Conservation (phyloP, 2,329 filamentous ascomycete genomes). For the Fusarium goolgardi region DNA sequence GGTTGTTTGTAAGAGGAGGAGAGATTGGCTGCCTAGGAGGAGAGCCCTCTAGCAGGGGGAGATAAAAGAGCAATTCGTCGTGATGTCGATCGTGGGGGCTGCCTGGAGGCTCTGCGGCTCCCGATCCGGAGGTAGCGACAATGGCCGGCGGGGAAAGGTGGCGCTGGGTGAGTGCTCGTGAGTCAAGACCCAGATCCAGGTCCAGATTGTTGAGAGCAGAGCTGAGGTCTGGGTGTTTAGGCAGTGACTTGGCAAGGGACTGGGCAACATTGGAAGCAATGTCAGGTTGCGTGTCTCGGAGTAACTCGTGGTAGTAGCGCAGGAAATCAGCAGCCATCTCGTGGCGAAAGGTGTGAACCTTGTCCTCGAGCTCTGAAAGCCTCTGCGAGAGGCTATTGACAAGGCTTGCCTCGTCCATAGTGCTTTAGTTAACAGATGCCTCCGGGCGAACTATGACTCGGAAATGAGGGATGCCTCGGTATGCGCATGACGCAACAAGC, state of each 20-base stretch:
- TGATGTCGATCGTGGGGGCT: conserved; percentile 66
- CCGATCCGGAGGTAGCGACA: conserved; percentile 46
- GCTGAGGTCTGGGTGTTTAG: conserved; percentile 60
- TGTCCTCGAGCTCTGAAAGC: conserved; percentile 67
- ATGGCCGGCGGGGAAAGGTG: conserved; percentile 49
- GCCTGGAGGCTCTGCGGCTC: conserved; percentile 50
- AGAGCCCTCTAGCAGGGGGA: conserved; percentile 68
- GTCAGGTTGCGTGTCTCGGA: conserved; percentile 60
- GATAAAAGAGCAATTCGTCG: conserved; percentile 72
- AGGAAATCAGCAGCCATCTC: conserved; percentile 69
- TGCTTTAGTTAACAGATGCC: conserved; percentile 45
- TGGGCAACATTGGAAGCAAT: conserved; percentile 60
- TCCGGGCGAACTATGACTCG: conserved; percentile 49
- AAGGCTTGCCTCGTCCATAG: conserved; percentile 58
- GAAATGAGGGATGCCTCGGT: conserved; percentile 48
- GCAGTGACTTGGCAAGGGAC: conserved; percentile 58
- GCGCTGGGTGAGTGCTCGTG: conserved; percentile 51
- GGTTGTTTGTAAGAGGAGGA: conserved; percentile 34
- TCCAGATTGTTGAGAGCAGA: conserved; percentile 52
- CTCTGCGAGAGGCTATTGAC: conserved; percentile 64
- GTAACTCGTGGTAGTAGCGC: conserved; percentile 62
- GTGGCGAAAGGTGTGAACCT: conserved; percentile 67
- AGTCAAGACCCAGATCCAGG: conserved; percentile 53
- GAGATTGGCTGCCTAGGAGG: conserved; percentile 42
- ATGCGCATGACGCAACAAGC: conserved; percentile 54